Evolutionary conservation across 139 green algal genomes (phyloP), one percentile per base, ranked within the genome.

Genomic region (Tetraselmis chui): DNA sequence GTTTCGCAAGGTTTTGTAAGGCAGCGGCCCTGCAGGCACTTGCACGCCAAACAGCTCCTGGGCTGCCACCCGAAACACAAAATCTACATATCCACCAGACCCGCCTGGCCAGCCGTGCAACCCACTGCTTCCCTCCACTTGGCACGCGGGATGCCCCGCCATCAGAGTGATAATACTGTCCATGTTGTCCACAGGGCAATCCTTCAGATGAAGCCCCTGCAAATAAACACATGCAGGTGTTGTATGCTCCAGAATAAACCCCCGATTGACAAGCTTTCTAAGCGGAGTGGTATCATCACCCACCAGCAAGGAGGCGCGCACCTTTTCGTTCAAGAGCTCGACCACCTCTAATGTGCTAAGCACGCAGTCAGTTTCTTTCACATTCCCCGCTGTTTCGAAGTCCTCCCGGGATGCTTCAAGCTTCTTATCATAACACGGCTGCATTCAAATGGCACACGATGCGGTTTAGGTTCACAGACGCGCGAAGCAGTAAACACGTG

Each of bases 381-480:
- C 79, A 1, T 31, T 59, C 1, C 58, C 45, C 45, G 5, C 45
- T 67, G 45, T 67, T 18, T 67, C 45, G 24, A 98, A 93, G 83
- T 98, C 93, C 5, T 93, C 91, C 0, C 95, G 83, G 0, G 93
- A 90, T 2, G 95, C 97, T 88, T 99, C 97, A 28, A 99, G 91
- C 93, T 99, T 99, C 88, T 99, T 99, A 89, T 99, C 97, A 86
- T 97, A 99, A 89, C 97, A 99, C 0, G 97, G 96, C 95, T 67
- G 45, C 45, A 67, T 59, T 79, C n/a, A n/a, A n/a, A n/a, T n/a
- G n/a, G 59, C 23, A 75, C 23, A 23, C 59, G 23, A 75, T 75
- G 59, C 59, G 59, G 23, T 75, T n/a, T n/a, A n/a, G n/a, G 18
- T 67, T 67, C 45, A 5, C 45, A 67, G 45, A n/a, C n/a, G n/a